Percentiles rank a stretch among this genome's conserved stretches.
Evolutionary conservation across 176 grass and related monocot species (phyloP).

Genomic region (Puccinellia tenuiflora): DNA sequence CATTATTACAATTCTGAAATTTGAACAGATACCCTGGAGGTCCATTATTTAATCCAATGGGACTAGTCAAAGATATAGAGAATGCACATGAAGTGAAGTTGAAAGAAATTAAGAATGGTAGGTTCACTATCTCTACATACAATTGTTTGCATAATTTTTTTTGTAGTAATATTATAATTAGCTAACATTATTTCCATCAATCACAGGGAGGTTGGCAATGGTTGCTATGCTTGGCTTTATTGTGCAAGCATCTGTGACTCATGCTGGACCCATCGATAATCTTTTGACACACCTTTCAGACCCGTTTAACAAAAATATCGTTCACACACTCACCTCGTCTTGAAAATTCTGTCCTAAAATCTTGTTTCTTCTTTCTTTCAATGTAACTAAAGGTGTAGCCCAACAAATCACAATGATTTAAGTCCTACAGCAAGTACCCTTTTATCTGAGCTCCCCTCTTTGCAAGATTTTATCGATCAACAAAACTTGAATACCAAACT

Average conservation of each 20-base stretch:
- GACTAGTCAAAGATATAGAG: slow-evolving; percentile 70
- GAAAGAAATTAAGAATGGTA: slow-evolving; percentile 99
- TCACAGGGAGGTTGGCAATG: slow-evolving; percentile 80
- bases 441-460: background rate
- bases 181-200: background rate
- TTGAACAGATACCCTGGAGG: slow-evolving; percentile 71
- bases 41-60: slow-evolving; percentile 77
- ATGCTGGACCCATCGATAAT: slow-evolving; percentile 73
- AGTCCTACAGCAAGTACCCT: background rate
- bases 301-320: slow-evolving; percentile 69
- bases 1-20: background rate
- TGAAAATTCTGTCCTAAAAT: background rate
- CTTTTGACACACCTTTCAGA: slow-evolving; percentile 78
- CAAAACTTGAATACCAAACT: background rate
- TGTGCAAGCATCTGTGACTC: slow-evolving; percentile 68
- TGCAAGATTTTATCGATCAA: background rate
- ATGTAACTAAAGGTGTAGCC: background rate
- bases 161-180: background rate
- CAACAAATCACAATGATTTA: background rate
- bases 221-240: slow-evolving; percentile 86
- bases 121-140: background rate
- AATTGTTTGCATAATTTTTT: background rate
- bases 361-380: background rate
- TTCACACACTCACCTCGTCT: slow-evolving; percentile 42
- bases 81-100: slow-evolving; percentile 68